Conservation (phyloP, 31 red algal genomes). For the Endocladia muricata region DNA sequence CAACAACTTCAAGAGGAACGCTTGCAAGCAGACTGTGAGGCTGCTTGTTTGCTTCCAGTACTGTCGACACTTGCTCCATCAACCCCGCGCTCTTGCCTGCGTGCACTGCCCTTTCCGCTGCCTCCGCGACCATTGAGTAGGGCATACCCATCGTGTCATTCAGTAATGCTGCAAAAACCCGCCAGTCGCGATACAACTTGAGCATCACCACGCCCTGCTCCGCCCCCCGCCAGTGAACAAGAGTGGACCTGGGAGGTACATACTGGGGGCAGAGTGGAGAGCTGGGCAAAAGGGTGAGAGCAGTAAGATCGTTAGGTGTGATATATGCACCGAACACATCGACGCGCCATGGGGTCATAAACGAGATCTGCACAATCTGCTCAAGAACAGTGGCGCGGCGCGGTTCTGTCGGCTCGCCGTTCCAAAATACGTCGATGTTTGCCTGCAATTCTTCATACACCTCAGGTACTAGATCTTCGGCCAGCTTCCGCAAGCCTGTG, state of each 20-base stretch:
- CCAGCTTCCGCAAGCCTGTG: constrained; percentile 4
- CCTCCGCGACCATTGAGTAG: neutral
- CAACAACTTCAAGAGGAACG: neutral
- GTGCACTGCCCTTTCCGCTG: neutral
- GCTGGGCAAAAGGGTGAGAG: neutral
- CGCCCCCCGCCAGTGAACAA: no score
- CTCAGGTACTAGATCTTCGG: constrained; percentile 16
- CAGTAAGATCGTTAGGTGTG: neutral
- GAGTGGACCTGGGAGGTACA: neutral
- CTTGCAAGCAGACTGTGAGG: neutral
- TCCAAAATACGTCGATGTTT: constrained; percentile 25
- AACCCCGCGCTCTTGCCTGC: neutral
- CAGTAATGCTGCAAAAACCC: neutral
- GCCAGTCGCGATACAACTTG: constrained; percentile 11
- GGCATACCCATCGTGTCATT: neutral
- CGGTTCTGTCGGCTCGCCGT: constrained; percentile 30
- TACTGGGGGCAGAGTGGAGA: neutral
- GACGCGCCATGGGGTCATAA: constrained; percentile 61
- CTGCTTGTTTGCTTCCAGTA: neutral
- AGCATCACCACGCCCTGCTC: neutral
- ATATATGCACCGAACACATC: constrained; percentile 36
- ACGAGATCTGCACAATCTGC: constrained; percentile 48
- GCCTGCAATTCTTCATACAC: constrained; percentile 8
- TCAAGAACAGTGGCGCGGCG: constrained; percentile 28
- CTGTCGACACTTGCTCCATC: neutral